Evolutionary conservation across 2,329 filamentous ascomycete species (phyloP).

Genomic region (Penicillium sp.): DNA sequence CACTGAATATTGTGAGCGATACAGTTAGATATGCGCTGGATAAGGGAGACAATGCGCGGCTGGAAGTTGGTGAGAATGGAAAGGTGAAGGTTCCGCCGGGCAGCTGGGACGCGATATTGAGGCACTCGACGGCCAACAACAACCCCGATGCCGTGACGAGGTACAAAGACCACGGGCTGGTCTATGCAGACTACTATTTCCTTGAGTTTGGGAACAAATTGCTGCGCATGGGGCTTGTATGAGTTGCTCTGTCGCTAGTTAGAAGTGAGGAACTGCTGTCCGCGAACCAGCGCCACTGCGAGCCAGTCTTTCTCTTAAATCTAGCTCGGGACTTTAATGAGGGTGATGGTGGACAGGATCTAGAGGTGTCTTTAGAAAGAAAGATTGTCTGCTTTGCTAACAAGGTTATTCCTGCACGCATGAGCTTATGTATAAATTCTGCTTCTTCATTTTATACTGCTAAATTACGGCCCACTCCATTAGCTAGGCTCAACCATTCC

Average conservation of each 20-base stretch:
- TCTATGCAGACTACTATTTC: slow-evolving; percentile 45
- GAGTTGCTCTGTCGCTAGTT: background rate
- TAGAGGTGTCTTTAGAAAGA: no score
- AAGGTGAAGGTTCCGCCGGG: slow-evolving; percentile 18
- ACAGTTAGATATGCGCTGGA: background rate
- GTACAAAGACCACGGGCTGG: slow-evolving; percentile 41
- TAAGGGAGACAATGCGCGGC: background rate
- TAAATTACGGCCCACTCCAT: no score
- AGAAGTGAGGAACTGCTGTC: no score
- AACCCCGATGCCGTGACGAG: slow-evolving; percentile 37
- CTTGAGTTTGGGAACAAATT: slow-evolving; percentile 43
- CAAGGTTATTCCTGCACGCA: no score
- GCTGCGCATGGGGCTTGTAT: slow-evolving; percentile 22
- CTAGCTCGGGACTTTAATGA: no score
- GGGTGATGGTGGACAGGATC: no score
- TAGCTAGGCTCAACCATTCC: no score
- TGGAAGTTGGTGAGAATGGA: background rate
- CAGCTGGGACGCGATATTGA: slow-evolving; percentile 38
- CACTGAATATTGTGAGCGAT: background rate
- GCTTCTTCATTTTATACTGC: no score
- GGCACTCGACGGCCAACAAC: slow-evolving; percentile 40
- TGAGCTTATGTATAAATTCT: no score
- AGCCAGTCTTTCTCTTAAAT: no score
- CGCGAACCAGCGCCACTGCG: no score
- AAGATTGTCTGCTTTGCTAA: no score